Conservation (phyloP, 1,139 yeast genomes). For the Candida sanyaensis region DNA sequence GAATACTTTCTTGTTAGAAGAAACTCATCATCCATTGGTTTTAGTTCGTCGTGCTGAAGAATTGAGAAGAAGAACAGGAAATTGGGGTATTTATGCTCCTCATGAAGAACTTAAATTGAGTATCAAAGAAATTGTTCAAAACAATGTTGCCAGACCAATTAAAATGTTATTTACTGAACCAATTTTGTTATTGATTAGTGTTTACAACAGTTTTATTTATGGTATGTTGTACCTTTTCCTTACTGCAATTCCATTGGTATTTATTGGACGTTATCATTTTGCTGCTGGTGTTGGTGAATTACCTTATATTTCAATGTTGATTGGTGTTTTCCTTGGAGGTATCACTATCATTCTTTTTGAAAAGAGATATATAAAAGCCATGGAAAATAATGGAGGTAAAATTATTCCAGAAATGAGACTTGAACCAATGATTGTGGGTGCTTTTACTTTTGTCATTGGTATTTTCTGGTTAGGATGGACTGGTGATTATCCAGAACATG, state of each 20-base stretch:
- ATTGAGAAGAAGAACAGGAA: constrained; percentile 56
- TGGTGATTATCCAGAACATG: constrained; percentile 64
- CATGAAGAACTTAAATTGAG: constrained; percentile 71
- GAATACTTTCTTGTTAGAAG: constrained; percentile 38
- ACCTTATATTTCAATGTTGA: constrained; percentile 61
- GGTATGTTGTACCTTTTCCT: constrained; percentile 78
- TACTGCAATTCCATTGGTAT: constrained; percentile 79
- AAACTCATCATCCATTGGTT: constrained; percentile 53
- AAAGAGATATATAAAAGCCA: constrained; percentile 21
- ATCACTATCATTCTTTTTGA: constrained; percentile 29
- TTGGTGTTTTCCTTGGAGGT: constrained; percentile 68
- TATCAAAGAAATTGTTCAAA: constrained; percentile 64
- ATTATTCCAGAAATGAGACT: constrained; percentile 81
- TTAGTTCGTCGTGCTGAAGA: constrained; percentile 61
- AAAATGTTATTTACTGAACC: constrained; percentile 73
- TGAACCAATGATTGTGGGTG: constrained; percentile 72
- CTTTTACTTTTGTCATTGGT: constrained; percentile 73
- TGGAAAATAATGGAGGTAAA: constrained; percentile 50
- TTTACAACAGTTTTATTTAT: constrained; percentile 82
- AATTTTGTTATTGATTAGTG: constrained; percentile 62
- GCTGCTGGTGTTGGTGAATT: constrained; percentile 54
- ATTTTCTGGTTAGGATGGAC: constrained; percentile 86
- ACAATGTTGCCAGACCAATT: constrained; percentile 71
- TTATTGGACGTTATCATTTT: constrained; percentile 60
- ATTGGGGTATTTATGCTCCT: constrained; percentile 85